Evolutionary conservation across 805 yeast species (phyloP), one percentile per base, ranked within the genome.

Genomic region (Lipomyces yamadae): DNA sequence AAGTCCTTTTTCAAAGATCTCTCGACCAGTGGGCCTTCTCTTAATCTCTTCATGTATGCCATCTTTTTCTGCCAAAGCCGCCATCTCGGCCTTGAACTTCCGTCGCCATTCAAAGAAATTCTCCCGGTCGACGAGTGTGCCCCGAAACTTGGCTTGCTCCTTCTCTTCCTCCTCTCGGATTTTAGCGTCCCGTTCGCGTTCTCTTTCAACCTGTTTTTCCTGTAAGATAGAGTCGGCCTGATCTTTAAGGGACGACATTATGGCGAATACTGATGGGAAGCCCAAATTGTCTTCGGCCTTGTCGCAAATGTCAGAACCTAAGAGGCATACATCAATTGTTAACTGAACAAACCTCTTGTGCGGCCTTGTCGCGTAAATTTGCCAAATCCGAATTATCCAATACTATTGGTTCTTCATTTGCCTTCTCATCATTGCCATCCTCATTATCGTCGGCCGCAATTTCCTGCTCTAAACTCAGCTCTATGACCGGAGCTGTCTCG

Each of bases 121-220:
- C 72, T 90, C 96, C 15, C 77, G 79, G 1, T 98, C 94, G 4
- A 94, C 97, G 63, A 89, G 85, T 0, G 98, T 95, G 45, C 99
- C 99, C 53, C 83, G 81, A 78, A 94, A 94, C 78, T 95, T 95
- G 76, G 88, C 88, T 76, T 92, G 96, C 76, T 92, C 97, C 77
- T 88, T 88, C 72, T 81, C 83, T 76, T 95, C 98, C 70, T 86
- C 86, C 30, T 82, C 87, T 61, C 82, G 79, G 24, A 89, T 78
- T 69, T 83, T 84, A 60, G 82, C 80, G 69, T 91, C 92, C 71
- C 87, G 84, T 69, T 78, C 78, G 63, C 82, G 82, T 73, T 91
- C 93, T 48, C 80, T 81, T 4, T 70, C 73, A 15, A 81, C 79
- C 57, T 90, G 80, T 70, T 88, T 87, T n/a, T 81, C 78, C 35